Evolutionary conservation across 441 rosid species (phyloP), one percentile per base, ranked within the genome.

Genomic region (Pelargonium australe): DNA sequence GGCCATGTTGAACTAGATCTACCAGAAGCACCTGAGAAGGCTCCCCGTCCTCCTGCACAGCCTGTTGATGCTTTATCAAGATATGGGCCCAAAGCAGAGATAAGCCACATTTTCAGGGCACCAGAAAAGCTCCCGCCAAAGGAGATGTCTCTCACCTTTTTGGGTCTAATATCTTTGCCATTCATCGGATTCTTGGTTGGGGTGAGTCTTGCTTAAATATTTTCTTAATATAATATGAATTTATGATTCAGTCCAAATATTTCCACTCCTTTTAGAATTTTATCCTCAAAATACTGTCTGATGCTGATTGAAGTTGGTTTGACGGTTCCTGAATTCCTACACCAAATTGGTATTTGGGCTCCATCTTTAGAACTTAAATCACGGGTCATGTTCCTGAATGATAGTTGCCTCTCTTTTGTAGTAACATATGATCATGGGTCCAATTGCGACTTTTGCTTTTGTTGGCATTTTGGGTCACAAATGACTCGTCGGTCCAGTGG

Each of bases 1-100:
- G 99, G 94, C 57, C 80, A 85, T 69, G 40, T 90, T 20, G 97
- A 92, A 67, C 72, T 95, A 55, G 97, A 92, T 81, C 86, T 95
- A 65, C 99, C 99, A 62, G 96, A 90, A 80, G 85, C 90, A 68
- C 90, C 97, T 17, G 99, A 92, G 83, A 95, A 87, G 81, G 97
- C 90, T 40, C 78, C 92, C 25, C 92, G 75, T 37, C 88, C 92
- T 64, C 96, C 96, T 51, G 73, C 71, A 16, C 86, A 65, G 75
- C 76, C 87, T 16, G 77, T 84, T 75, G 99, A 92, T 58, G 89
- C 86, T 67, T 80, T 73, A 74, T 72, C 82, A 31, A 90, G 87
- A 79, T 90, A 84, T 80, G 95, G 87, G 40, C 95, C 97, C 68
- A 89, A 89, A 80, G 87, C 87, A 44, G 99, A 95, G 85, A 89